Percentiles rank a stretch among this genome's conserved stretches.
Conservation (phyloP, 2,329 filamentous ascomycete genomes). For the Penicillium sp. region DNA sequence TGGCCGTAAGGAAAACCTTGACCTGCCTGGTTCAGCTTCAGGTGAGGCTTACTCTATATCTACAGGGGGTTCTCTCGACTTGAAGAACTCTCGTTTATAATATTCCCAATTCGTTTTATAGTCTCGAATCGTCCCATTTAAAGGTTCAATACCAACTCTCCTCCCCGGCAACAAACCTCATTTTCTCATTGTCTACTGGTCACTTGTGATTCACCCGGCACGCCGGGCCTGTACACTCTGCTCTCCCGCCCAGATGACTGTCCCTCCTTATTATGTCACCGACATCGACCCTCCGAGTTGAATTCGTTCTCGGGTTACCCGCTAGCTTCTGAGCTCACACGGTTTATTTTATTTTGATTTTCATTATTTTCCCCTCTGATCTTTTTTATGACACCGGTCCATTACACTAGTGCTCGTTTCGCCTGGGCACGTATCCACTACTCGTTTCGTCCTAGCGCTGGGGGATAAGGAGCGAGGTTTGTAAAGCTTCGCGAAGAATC, state of each 20-base stretch:
- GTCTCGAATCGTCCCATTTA: no score
- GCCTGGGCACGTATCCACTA: background rate
- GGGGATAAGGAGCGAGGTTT: background rate
- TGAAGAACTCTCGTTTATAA: no score
- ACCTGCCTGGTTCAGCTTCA: background rate
- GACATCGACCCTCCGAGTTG: background rate
- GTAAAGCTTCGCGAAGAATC: background rate
- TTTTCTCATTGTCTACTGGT: no score
- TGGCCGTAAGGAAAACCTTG: constrained; percentile 11
- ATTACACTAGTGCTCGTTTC: background rate
- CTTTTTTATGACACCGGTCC: background rate
- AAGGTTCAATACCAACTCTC: no score
- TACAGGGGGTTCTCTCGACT: no score
- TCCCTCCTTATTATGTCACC: background rate
- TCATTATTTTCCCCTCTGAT: background rate
- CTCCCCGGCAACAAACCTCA: no score
- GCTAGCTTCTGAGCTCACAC: background rate
- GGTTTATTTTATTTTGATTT: background rate
- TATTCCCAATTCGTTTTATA: no score
- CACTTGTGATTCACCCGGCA: background rate
- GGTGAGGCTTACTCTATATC: background rate
- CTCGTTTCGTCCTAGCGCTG: background rate
- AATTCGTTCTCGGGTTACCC: background rate
- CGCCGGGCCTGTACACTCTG: background rate
- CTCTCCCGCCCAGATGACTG: background rate